Evolutionary conservation across 2,329 filamentous ascomycete species (phyloP), one percentile per base, ranked within the genome.

Genomic region (Diaporthe nobilis): DNA sequence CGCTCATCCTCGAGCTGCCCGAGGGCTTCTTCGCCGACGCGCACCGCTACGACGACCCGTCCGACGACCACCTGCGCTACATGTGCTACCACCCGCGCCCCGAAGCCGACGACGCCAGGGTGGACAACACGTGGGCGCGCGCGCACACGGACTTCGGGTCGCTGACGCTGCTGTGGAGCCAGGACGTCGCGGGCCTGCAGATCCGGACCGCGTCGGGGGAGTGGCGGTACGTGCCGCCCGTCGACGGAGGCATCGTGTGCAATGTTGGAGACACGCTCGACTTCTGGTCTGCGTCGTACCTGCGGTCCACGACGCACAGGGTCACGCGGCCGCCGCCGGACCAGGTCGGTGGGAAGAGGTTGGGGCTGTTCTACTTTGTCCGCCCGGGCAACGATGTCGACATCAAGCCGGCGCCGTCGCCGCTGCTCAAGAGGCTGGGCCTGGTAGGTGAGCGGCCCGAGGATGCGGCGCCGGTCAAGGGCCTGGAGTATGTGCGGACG

Each of bases 21-120:
- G 86, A 88, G 55, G 87, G 90, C 17, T 87, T 88, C 76, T 85
- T 91, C 58, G 85, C 88, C 25, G 85, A 85, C 9, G 84, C 87
- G 63, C 90, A 91, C 79, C 83, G 82, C 8, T 92, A 90, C 76
- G 84, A 88, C 2, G 82, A 86, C 44, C 83, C 86, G 22, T 87
- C 87, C 58, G 89, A 91, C 68, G 87, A 89, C 75, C 89, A 90
- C 77, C 84, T 90, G 17, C 87, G 90, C 10, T 90, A 90, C 80
- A 90, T 90, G 89, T 84, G 86, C 65, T 90, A 90, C 78, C 84
- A 85, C 39, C 83, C 85, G 0, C 85, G 88, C 10, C 82, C 83
- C 0, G 78, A 82, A 22, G 84, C 85, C 9, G 84, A 87, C 34
- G 87, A 86, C 80, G 77, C 73, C n/a, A 75, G 68, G 42, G 78